phyloP scores from a whole-genome alignment of 352 stramenopile genomes.

The Phytophthora ohioensis region DNA sequence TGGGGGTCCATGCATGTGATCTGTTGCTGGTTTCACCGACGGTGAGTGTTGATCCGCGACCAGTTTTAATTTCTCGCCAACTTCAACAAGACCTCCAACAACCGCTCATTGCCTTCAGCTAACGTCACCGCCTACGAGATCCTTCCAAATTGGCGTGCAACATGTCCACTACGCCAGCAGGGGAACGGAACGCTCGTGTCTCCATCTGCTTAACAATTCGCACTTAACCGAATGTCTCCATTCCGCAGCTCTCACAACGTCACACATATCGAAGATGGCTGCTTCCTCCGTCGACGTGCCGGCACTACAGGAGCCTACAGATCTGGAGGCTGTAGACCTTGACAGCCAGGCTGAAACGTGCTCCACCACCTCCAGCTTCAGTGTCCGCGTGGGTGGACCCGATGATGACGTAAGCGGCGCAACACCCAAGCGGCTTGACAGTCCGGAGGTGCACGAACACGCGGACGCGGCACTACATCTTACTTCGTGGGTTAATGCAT shows the following conservation, averaged over 20 bases:
- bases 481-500: conserved; percentile 47
- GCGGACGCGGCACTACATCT: conserved; percentile 44
- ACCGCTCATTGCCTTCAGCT: neutral
- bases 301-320: conserved; percentile 34
- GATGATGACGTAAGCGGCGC: conserved; percentile 4
- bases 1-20: neutral
- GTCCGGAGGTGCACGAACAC: conserved; percentile 31
- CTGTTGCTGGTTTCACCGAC: neutral
- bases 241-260: conserved; percentile 25
- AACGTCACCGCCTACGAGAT: neutral
- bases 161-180: no score
- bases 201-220: conserved; percentile 5
- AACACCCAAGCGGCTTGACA: conserved; percentile 29
- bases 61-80: conserved; percentile 7
- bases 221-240: conserved; percentile 6
- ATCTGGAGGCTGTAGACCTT: conserved; percentile 41
- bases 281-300: conserved; percentile 5
- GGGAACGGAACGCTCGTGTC: no score
- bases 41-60: neutral
- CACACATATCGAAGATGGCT: conserved; percentile 27
- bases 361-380: conserved; percentile 43
- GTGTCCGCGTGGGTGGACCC: conserved; percentile 8
- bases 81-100: neutral
- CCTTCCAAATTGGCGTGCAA: no score
- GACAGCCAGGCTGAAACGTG: conserved; percentile 36